These are phyloP conservation scores for Endothia cerciana DNA, from an alignment of 2,329 filamentous ascomycete genomes.

Conservation along the genomic window DNA sequence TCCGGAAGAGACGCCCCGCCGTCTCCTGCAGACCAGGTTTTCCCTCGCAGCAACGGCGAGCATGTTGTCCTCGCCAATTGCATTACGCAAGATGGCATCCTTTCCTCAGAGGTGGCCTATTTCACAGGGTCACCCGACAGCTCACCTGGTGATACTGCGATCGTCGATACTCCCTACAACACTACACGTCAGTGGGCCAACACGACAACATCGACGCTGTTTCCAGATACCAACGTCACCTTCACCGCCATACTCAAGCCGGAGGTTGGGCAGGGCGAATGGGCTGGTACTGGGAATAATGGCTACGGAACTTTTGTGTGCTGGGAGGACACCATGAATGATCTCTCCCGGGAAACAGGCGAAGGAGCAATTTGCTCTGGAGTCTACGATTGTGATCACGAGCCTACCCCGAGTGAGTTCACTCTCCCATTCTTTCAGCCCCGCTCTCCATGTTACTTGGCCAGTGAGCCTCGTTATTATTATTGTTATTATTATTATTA, in stretches of 20 bases:
- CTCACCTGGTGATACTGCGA: constrained; percentile 36
- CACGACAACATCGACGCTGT: constrained; percentile 35
- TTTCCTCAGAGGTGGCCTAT: constrained; percentile 41
- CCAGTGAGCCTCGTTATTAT: too few species aligned
- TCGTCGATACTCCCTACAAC: constrained; percentile 34
- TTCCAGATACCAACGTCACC: constrained; percentile 35
- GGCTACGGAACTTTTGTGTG: constrained; percentile 39
- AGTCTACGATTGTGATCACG: constrained; percentile 39
- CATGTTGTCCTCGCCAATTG: constrained; percentile 42
- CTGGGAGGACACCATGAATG: constrained; percentile 35
- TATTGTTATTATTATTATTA: too few species aligned
- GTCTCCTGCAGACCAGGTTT: not conserved
- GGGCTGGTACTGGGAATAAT: constrained; percentile 39
- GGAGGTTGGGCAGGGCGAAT: constrained; percentile 36
- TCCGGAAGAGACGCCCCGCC: not conserved
- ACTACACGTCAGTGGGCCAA: constrained; percentile 37
- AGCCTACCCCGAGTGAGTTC: constrained; percentile 33
- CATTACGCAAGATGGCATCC: constrained; percentile 28
- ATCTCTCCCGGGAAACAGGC: constrained; percentile 36
- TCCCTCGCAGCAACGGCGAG: constrained; percentile 26
- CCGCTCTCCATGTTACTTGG: too few species aligned
- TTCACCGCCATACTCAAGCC: constrained; percentile 38
- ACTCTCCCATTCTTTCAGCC: not conserved
- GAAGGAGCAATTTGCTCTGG: constrained; percentile 35
- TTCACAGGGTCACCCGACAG: constrained; percentile 30